Percentiles rank a stretch among this genome's conserved stretches.
Conservation (phyloP, 495 filamentous ascomycete species). For the Podospora bellae-mahoneyi region DNA sequence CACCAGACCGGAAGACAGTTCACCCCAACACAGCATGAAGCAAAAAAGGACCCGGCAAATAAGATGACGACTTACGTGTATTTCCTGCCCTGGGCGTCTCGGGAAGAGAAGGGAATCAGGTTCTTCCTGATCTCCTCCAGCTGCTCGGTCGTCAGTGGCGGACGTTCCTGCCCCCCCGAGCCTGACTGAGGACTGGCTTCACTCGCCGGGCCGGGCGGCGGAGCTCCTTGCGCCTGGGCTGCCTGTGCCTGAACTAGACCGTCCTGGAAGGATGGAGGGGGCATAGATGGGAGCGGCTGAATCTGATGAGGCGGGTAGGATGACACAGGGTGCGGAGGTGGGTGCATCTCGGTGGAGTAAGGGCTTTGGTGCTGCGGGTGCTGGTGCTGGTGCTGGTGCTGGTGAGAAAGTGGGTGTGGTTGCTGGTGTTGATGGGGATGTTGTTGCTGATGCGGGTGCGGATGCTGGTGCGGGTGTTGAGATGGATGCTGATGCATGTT, state of each 20-base stretch:
- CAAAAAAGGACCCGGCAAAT: neutral
- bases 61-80: slow-evolving; percentile 28
- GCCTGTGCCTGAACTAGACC: slow-evolving; percentile 11
- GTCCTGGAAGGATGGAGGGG: slow-evolving; percentile 30
- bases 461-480: neutral
- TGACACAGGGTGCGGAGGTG: slow-evolving; percentile 14
- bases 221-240: slow-evolving; percentile 22
- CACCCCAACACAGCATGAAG: neutral
- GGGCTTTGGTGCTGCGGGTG: neutral
- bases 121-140: slow-evolving; percentile 29
- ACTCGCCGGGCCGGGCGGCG: slow-evolving; percentile 20
- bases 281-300: slow-evolving; percentile 33
- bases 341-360: slow-evolving; percentile 22
- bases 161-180: slow-evolving; percentile 22
- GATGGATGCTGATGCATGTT: slow-evolving; percentile 4
- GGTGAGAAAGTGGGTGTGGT: neutral
- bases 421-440: slow-evolving; percentile 22
- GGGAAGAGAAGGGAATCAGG: slow-evolving; percentile 30
- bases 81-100: slow-evolving; percentile 27
- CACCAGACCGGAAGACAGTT: neutral
- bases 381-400: neutral
- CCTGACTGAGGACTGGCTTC: slow-evolving; percentile 19
- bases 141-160: slow-evolving; percentile 31
- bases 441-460: slow-evolving; percentile 22
- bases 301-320: slow-evolving; percentile 23